phyloP scores from a whole-genome alignment of 768 basidiomycete genomes.

The Boletus tomentosulus region DNA sequence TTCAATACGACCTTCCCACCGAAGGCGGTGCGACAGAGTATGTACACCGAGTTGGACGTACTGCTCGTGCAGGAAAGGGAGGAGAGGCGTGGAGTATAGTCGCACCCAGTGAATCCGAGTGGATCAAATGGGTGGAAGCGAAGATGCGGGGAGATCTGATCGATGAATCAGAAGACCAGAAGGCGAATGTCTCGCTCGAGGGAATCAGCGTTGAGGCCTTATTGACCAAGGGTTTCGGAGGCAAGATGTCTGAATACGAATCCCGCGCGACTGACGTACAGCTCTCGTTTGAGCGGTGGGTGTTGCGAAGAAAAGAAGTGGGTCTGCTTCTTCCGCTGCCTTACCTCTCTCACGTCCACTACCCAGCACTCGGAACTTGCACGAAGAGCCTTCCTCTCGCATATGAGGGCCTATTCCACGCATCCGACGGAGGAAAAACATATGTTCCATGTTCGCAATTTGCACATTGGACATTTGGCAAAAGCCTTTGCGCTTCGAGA shows the following conservation, averaged over 20 bases:
- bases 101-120: slow-evolving; percentile 78
- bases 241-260: slow-evolving; percentile 76
- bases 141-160: slow-evolving; percentile 63
- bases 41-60: slow-evolving; percentile 94
- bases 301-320: slow-evolving; percentile 68
- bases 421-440: slow-evolving; percentile 94
- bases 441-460: slow-evolving; percentile 91
- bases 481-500: slow-evolving; percentile 91
- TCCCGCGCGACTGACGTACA: slow-evolving; percentile 93
- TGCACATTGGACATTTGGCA: slow-evolving; percentile 92
- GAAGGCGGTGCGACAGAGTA: slow-evolving; percentile 97
- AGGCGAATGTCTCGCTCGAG: slow-evolving; percentile 47
- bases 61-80: slow-evolving; percentile 91
- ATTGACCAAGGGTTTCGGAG: slow-evolving; percentile 80
- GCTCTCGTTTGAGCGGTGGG: slow-evolving; percentile 93
- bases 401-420: slow-evolving; percentile 95
- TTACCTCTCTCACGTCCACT: slow-evolving; percentile 4
- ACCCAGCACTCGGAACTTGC: slow-evolving; percentile 71
- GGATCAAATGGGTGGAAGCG: slow-evolving; percentile 86
- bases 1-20: slow-evolving; percentile 97
- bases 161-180: slow-evolving; percentile 26
- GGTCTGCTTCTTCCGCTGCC: slow-evolving; percentile 18
- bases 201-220: slow-evolving; percentile 66
- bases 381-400: slow-evolving; percentile 83
- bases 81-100: slow-evolving; percentile 97